Evolutionary conservation across 140 eudicot genomes (phyloP).

Genomic region (Oenanthe javanica): DNA sequence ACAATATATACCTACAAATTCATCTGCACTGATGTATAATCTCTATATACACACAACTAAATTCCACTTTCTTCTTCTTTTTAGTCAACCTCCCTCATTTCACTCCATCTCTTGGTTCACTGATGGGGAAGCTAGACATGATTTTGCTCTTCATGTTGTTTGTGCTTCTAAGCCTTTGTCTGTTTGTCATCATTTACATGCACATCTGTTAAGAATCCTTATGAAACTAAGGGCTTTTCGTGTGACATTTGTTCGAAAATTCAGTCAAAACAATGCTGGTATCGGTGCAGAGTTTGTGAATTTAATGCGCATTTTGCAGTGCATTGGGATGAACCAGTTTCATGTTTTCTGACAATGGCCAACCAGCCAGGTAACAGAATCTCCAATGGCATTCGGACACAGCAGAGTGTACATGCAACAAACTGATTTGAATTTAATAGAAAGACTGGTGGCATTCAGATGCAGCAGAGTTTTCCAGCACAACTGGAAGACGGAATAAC

Average conservation of each 20-base stretch:
- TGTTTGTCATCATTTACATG: constrained; percentile 27
- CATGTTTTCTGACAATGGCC: neutral
- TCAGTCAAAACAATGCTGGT: constrained; percentile 49
- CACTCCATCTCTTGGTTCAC: neutral
- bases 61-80: neutral
- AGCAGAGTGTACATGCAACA: neutral
- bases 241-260: neutral
- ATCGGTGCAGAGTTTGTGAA: constrained; percentile 45
- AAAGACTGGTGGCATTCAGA: neutral
- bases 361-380: neutral
- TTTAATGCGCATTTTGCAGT: constrained; percentile 49
- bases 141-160: constrained; percentile 41
- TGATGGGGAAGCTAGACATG: constrained; percentile 36
- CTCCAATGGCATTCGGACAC: neutral
- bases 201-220: constrained; percentile 41
- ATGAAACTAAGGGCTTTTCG: constrained; percentile 34
- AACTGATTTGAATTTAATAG: neutral
- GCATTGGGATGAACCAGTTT: constrained; percentile 6
- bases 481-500: neutral
- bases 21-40: neutral
- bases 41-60: neutral
- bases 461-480: neutral
- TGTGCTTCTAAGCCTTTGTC: constrained; percentile 48
- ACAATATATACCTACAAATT: neutral
- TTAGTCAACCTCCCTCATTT: neutral